These are phyloP conservation scores for Ploettnerulaceae sp. DNA, from an alignment of 2,329 filamentous ascomycete genomes.

Conservation along the genomic window DNA sequence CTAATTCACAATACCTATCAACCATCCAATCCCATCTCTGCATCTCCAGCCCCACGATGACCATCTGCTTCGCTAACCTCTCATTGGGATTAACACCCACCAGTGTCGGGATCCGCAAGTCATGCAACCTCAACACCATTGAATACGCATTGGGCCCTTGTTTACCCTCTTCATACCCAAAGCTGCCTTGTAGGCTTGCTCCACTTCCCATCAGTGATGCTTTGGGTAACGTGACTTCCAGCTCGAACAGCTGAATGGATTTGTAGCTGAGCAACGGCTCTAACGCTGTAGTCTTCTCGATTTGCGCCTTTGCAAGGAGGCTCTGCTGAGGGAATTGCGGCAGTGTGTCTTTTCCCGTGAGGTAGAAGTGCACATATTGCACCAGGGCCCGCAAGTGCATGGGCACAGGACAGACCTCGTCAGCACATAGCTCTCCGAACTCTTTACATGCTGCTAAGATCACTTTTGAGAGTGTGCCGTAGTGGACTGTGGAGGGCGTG, in stretches of 20 bases:
- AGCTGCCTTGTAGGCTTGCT: conserved; percentile 44
- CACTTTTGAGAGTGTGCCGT: conserved; percentile 64
- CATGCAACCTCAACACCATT: conserved; percentile 41
- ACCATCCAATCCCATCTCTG: conserved; percentile 41
- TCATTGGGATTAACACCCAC: conserved; percentile 72
- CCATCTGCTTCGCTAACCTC: conserved; percentile 59
- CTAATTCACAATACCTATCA: conserved; percentile 53
- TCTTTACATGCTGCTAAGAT: conserved; percentile 42
- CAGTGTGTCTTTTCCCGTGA: conserved; percentile 11
- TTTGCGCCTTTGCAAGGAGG: not conserved
- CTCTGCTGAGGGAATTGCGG: not conserved
- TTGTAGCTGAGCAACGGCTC: conserved; percentile 34
- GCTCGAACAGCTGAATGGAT: conserved; percentile 43
- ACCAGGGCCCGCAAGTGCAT: conserved; percentile 14
- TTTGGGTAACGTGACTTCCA: conserved; percentile 59
- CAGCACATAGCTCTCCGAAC: conserved; percentile 12
- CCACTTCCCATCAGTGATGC: conserved; percentile 61
- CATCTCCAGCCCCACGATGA: conserved; percentile 58
- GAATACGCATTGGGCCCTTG: conserved; percentile 25
- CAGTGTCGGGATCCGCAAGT: conserved; percentile 59
- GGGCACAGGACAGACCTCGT: conserved; percentile 3
- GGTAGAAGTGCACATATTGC: conserved; percentile 12
- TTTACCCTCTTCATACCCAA: conserved; percentile 32
- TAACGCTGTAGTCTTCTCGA: not conserved
- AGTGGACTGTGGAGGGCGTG: conserved; percentile 68